Evolutionary conservation across 495 filamentous ascomycete genomes (phyloP).

Genomic region (Pyronema domesticum): DNA sequence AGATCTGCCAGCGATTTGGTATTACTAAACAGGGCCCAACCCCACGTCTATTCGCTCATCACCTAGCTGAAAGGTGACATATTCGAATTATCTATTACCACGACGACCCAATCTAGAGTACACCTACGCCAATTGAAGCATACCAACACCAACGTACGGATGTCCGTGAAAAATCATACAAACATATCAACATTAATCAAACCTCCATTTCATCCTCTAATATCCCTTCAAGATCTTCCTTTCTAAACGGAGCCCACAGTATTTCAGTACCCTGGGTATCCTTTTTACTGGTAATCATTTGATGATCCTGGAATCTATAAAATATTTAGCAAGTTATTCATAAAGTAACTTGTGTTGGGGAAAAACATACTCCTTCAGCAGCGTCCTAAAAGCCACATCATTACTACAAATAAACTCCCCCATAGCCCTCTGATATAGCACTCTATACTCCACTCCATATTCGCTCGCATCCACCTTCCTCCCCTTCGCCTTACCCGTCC

Average conservation of each 20-base stretch:
- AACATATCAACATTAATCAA: neutral
- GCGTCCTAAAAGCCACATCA: constrained; percentile 82
- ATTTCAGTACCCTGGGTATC: constrained; percentile 72
- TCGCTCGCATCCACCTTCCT: constrained; percentile 25
- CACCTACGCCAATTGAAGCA: neutral
- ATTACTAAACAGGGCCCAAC: too few relatives aligned
- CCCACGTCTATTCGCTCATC: too few relatives aligned
- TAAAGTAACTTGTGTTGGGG: neutral
- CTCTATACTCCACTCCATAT: constrained; percentile 64
- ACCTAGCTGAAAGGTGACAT: too few relatives aligned
- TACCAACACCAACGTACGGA: too few relatives aligned
- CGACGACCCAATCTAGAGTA: neutral
- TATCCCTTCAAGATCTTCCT: constrained; percentile 76
- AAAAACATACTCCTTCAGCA: constrained; percentile 66
- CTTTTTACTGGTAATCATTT: constrained; percentile 79
- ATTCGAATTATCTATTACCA: too few relatives aligned
- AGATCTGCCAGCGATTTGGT: too few relatives aligned
- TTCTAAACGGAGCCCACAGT: constrained; percentile 65
- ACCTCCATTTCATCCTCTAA: constrained; percentile 39
- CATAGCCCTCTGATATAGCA: constrained; percentile 82
- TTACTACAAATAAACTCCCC: constrained; percentile 94
- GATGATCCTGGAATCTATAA: constrained; percentile 75
- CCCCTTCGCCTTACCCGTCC: constrained; percentile 12
- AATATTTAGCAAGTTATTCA: neutral
- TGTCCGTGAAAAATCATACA: too few relatives aligned